A percentile compares a stretch with the other conserved stretches of the same genome.
Conservation (phyloP, 768 basidiomycete genomes). For the Steccherinum ochraceum region DNA sequence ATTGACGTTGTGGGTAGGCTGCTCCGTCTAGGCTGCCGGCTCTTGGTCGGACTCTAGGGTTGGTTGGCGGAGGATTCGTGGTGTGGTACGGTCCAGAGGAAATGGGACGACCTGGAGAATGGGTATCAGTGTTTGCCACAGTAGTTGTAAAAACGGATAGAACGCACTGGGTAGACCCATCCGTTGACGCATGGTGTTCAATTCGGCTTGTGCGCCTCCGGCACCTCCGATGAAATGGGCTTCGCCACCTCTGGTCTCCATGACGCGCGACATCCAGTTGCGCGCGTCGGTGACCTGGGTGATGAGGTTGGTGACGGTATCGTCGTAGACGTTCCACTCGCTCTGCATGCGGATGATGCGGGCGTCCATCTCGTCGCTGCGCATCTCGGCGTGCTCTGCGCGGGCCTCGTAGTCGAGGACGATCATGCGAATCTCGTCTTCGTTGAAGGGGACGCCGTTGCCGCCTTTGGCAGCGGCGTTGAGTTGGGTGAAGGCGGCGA, state of each 20-base stretch:
- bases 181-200: constrained; percentile 8
- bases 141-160: constrained; percentile 1
- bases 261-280: constrained; percentile 36
- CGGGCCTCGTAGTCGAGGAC: constrained; percentile 34
- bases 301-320: constrained; percentile 40
- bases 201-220: constrained; percentile 10
- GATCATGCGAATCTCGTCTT: constrained; percentile 43
- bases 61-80: constrained; percentile 37
- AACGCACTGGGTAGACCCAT: no score
- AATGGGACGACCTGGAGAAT: constrained; percentile 1
- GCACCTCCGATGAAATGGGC: constrained; percentile 27
- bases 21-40: constrained; percentile 37
- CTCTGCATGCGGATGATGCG: constrained; percentile 37
- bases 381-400: constrained; percentile 37
- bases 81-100: constrained; percentile 13
- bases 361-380: constrained; percentile 47
- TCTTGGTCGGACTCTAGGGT: constrained; percentile 35
- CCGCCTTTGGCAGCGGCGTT: constrained; percentile 12
- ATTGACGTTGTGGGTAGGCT: constrained; percentile 6
- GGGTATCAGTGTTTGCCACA: constrained; percentile 7
- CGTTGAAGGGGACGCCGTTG: constrained; percentile 40
- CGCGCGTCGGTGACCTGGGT: constrained; percentile 44
- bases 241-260: constrained; percentile 38
- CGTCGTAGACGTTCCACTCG: constrained; percentile 45
- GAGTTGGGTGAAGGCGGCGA: constrained; percentile 19